Conservation (phyloP, 106 monocot species). For the Posidonia australis region DNA sequence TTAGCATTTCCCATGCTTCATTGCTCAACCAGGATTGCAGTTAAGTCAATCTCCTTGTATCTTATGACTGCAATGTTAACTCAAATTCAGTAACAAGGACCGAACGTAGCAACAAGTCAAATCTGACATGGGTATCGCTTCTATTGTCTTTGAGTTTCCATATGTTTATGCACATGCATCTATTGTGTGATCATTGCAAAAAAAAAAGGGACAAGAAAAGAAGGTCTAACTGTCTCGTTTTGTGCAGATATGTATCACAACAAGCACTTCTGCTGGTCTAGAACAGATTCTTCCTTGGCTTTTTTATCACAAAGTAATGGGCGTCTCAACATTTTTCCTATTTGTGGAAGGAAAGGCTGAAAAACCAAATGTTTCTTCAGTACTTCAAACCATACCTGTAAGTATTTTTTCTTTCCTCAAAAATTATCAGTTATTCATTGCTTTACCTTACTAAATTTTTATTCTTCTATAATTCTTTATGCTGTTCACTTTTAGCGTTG, state of each 20-base stretch:
- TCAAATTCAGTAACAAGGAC: too few species aligned
- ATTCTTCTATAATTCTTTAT: background rate
- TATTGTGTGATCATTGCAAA: too few species aligned
- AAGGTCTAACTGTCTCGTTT: background rate
- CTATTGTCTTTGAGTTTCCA: background rate
- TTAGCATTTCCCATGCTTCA: too few species aligned
- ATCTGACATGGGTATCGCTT: too few species aligned
- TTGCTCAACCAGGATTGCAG: too few species aligned
- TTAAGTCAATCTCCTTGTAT: too few species aligned
- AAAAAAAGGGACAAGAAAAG: background rate
- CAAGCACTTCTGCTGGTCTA: slow-evolving; percentile 90
- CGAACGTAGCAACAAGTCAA: too few species aligned
- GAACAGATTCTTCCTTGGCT: slow-evolving; percentile 97
- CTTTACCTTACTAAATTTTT: background rate
- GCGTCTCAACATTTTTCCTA: slow-evolving; percentile 69
- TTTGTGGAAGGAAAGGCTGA: slow-evolving; percentile 98
- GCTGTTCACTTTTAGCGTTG: background rate
- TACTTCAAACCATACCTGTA: slow-evolving; percentile 85
- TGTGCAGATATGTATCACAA: slow-evolving; percentile 76
- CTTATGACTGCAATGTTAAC: too few species aligned
- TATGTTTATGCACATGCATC: background rate
- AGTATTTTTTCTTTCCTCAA: slow-evolving; percentile 6
- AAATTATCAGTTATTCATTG: background rate
- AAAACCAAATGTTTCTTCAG: slow-evolving; percentile 48
- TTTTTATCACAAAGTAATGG: slow-evolving; percentile 84